Evolutionary conservation across 495 filamentous ascomycete species (phyloP).

Genomic region (Xylaria venustula): DNA sequence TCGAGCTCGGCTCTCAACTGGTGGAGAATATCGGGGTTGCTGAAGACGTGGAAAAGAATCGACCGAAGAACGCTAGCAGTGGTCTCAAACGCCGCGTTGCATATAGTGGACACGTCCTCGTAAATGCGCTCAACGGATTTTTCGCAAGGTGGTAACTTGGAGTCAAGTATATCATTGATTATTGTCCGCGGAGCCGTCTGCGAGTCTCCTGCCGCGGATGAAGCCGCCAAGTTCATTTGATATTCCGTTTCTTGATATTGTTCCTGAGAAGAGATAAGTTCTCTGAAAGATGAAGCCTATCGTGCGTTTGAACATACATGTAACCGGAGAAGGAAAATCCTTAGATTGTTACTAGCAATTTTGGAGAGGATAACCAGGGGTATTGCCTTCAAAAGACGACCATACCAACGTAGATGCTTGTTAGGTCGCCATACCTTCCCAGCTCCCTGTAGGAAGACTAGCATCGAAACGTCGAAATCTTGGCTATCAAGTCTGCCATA

Average conservation of each 20-base stretch:
- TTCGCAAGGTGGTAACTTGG: slow-evolving; percentile 21
- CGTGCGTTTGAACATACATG: slow-evolving; percentile 4
- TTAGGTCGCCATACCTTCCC: slow-evolving; percentile 25
- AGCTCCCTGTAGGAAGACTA: slow-evolving; percentile 4
- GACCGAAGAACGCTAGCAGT: slow-evolving; percentile 22
- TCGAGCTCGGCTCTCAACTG: slow-evolving; percentile 19
- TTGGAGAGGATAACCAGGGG: slow-evolving; percentile 18
- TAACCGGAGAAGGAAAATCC: slow-evolving; percentile 19
- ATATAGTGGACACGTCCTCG: slow-evolving; percentile 22
- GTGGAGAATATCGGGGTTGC: slow-evolving; percentile 12
- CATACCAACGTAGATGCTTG: slow-evolving; percentile 27
- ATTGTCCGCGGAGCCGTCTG: slow-evolving; percentile 14
- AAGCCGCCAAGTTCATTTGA: slow-evolving; percentile 1
- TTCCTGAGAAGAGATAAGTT: neutral
- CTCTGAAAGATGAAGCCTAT: neutral
- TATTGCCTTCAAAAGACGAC: slow-evolving; percentile 20
- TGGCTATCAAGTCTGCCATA: slow-evolving; percentile 22
- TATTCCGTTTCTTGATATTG: slow-evolving; percentile 9
- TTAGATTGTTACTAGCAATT: slow-evolving; percentile 15
- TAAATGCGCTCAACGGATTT: slow-evolving; percentile 22
- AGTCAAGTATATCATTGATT: slow-evolving; percentile 25
- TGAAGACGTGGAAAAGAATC: slow-evolving; percentile 24
- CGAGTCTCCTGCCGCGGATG: slow-evolving; percentile 3
- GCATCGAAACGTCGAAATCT: slow-evolving; percentile 21
- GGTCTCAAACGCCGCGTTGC: slow-evolving; percentile 26